Conservation (phyloP, 148 eudicot genomes). For the Camellia japonica region DNA sequence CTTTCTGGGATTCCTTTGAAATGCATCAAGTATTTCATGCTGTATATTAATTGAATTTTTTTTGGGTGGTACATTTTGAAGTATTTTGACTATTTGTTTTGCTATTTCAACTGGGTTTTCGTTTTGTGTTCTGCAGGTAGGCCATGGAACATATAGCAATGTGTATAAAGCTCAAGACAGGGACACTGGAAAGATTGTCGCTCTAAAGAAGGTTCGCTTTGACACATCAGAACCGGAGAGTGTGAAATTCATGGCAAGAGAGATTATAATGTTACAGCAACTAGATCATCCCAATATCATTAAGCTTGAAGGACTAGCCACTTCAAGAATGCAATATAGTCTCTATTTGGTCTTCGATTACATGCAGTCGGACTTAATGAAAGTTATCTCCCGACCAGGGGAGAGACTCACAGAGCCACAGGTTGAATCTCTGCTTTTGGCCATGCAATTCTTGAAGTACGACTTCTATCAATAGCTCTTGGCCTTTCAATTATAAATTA, state of each 20-base stretch:
- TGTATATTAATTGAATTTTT: too few relatives aligned
- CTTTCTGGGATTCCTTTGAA: too few relatives aligned
- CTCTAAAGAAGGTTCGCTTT: conserved; percentile 48
- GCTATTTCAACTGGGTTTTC: not conserved
- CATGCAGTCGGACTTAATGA: conserved; percentile 44
- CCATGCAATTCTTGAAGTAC: not conserved
- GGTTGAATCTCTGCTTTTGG: conserved; percentile 18
- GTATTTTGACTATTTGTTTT: too few relatives aligned
- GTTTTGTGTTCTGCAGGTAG: conserved; percentile 25
- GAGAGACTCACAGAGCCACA: conserved; percentile 49
- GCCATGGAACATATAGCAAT: conserved; percentile 56
- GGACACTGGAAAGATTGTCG: conserved; percentile 41
- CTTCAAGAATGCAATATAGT: conserved; percentile 58
- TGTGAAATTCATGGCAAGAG: conserved; percentile 55
- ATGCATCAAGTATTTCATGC: too few relatives aligned
- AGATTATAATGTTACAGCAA: conserved; percentile 36
- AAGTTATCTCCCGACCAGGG: conserved; percentile 30
- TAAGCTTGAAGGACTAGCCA: conserved; percentile 52
- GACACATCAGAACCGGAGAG: conserved; percentile 51
- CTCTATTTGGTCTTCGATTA: conserved; percentile 48
- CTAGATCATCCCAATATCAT: conserved; percentile 50
- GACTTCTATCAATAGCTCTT: not conserved
- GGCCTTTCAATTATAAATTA: not conserved
- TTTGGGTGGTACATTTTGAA: too few relatives aligned
- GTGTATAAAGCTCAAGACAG: conserved; percentile 54